These are phyloP conservation scores for Pythium myriotylum DNA, from an alignment of 352 stramenopile genomes.

Conservation along the genomic window DNA sequence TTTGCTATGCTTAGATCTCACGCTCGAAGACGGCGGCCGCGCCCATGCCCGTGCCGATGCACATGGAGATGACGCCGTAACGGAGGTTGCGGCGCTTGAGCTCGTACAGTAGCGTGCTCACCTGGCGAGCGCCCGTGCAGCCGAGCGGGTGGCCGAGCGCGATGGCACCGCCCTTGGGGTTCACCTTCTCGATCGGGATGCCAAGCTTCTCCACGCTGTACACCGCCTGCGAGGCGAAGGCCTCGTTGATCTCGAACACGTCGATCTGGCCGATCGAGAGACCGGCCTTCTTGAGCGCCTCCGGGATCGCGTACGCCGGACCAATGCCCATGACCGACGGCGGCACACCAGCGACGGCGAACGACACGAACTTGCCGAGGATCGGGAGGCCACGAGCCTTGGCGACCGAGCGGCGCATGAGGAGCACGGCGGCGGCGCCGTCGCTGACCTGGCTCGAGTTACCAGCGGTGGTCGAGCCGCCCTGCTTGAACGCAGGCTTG, in stretches of 20 bases:
- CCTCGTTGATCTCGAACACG: slow-evolving; percentile 93
- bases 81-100: slow-evolving; percentile 86
- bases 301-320: slow-evolving; percentile 80
- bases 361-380: slow-evolving; percentile 87
- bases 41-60: slow-evolving; percentile 95
- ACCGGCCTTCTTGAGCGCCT: slow-evolving; percentile 66
- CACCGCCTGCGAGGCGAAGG: slow-evolving; percentile 87
- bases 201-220: slow-evolving; percentile 83
- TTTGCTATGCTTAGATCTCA: slow-evolving; percentile 30
- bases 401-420: slow-evolving; percentile 84
- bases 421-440: slow-evolving; percentile 83
- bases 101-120: slow-evolving; percentile 92
- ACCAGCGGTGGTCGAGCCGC: slow-evolving; percentile 74
- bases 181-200: slow-evolving; percentile 85
- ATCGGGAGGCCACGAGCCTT: slow-evolving; percentile 80
- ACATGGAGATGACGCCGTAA: slow-evolving; percentile 94
- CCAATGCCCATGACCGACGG: slow-evolving; percentile 90
- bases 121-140: slow-evolving; percentile 88
- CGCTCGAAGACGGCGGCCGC: slow-evolving; percentile 92
- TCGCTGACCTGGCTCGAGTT: slow-evolving; percentile 91
- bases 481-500: slow-evolving; percentile 79
- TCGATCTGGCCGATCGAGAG: slow-evolving; percentile 83
- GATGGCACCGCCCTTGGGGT: slow-evolving; percentile 90
- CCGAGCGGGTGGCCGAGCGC: slow-evolving; percentile 90
- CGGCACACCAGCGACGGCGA: slow-evolving; percentile 78